Base-by-base conservation (phyloP, 805 yeast species). In the Nakazawaea anatomiae region DNA sequence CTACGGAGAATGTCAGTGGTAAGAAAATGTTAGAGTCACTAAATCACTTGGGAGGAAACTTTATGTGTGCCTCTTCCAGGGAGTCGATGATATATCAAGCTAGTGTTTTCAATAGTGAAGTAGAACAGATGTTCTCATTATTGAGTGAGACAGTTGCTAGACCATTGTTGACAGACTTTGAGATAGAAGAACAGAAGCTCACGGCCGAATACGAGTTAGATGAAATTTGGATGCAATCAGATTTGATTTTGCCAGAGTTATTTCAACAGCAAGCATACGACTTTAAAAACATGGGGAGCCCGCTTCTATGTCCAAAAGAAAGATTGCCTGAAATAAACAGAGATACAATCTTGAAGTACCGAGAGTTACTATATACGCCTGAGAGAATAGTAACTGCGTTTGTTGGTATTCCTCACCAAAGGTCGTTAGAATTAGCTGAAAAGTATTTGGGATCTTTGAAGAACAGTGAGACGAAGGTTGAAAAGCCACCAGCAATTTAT, bases 61-160 rank as follows among this genome's bases (percentile, higher is more conserved):
- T 87, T 68, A 91, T 89, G 82, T 87, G 96, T 62, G 85, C 96
- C 1, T 86, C 96, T 0, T 87, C 95, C 6, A 77, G 99, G 61
- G 99, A 94, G 66, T 79, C 95, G 4, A 76, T 92, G 72, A 80
- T 92, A 70, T 94, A 94, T 67, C 98, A 94, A 68, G 95, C 97
- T 1, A 85, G 96, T 3, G 96, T 90, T 1, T 92, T 94, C 76
- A 91, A 91, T 64, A 75, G 76, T 43, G 97, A 91, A 61, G 83
- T 86, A 8, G 92, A 81, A 39, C 72, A 75, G 56, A 89, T 94
- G 96, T 80, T 87, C 56, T 77, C 77, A 44, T 72, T 89, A 44
- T 72, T 94, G 58, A 71, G 88, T 29, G 91, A 90, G 57, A 89
- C 97, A 0, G 85, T 92, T 3, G 71, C 85, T 10, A 72, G 71